Base-by-base conservation (phyloP, 352 stramenopile species). In the Phytophthora agathidicida region DNA sequence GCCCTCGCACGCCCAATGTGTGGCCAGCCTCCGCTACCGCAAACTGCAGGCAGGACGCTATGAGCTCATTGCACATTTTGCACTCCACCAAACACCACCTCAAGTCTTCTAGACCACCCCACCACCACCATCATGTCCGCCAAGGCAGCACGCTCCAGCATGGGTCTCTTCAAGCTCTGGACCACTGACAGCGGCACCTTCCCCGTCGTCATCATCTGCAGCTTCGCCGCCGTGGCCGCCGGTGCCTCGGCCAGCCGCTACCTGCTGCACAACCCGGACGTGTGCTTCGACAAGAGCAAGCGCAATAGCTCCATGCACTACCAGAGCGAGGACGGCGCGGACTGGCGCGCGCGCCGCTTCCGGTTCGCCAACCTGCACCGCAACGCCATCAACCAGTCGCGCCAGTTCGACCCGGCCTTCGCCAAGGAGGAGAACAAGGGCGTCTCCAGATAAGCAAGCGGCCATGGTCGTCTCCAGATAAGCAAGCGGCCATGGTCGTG, bases 381-480 rank as follows among this genome's bases (percentile, higher is more conserved):
- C 60, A 83, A 86, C 62, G 50, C 73, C 46, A 83, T 86, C 68
- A 84, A 87, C 65, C 77, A 87, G 74, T 87, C 77, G 19, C 75
- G 56, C 20, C 73, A 87, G 64, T 87, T 77, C 59, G 77, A 83
- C 51, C 48, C 55, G 7, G 56, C 79, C 16, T 87, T 69, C 46
- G 65, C 47, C 28, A 82, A 82, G 60, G 56, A 77, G n/a, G 73
- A 82, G 68, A 87, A 84, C 68, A 60, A 75, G 59, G 37, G 14
- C 22, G 58, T 84, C 55, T n/a, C n/a, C n/a, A n/a, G n/a, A n/a
- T n/a, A n/a, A n/a, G n/a, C n/a, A n/a, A n/a, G n/a, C n/a, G n/a
- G n/a, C n/a, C n/a, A n/a, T n/a, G n/a, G n/a, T n/a, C n/a, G n/a
- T n/a, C n/a, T n/a, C n/a, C n/a, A n/a, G n/a, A n/a, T n/a, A n/a